Percentiles rank a stretch among this genome's conserved stretches.
These are phyloP conservation scores for Aspergillus aculeatus DNA, from an alignment of 2,329 filamentous ascomycete genomes.

Conservation along the genomic window DNA sequence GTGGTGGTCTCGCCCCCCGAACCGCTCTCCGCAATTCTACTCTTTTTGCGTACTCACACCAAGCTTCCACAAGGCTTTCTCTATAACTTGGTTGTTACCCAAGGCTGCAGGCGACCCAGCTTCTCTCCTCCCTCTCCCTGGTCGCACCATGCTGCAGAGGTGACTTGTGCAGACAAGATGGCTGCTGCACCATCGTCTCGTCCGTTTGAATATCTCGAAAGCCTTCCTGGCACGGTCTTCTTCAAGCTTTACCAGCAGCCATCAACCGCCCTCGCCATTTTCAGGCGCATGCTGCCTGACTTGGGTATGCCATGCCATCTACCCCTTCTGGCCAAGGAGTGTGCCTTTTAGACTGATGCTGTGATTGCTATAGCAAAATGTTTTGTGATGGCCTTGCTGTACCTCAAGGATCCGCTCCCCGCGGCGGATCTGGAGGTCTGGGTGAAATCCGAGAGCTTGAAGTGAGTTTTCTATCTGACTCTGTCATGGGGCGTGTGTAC, in stretches of 20 bases:
- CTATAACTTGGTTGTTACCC: no score
- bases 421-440: constrained; percentile 81
- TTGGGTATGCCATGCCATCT: constrained; percentile 61
- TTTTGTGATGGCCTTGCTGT: constrained; percentile 92
- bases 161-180: constrained; percentile 45
- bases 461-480: constrained; percentile 38
- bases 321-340: no score
- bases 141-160: constrained; percentile 28
- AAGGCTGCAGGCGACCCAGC: not conserved
- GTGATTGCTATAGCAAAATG: constrained; percentile 67
- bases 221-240: constrained; percentile 85
- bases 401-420: constrained; percentile 77
- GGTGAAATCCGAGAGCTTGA: constrained; percentile 68
- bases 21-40: constrained; percentile 11
- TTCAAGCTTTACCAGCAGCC: constrained; percentile 92
- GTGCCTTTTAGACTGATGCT: not conserved
- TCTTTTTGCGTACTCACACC: not conserved
- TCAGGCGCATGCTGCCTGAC: constrained; percentile 93
- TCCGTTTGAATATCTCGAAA: constrained; percentile 87
- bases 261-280: constrained; percentile 91
- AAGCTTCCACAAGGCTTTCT: constrained; percentile 9
- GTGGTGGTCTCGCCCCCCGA: constrained; percentile 31
- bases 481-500: not conserved
- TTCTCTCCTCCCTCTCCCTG: not conserved
- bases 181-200: constrained; percentile 55